phyloP scores from a whole-genome alignment of 2,329 filamentous ascomycete genomes.

The Colletotrichum sp. region DNA sequence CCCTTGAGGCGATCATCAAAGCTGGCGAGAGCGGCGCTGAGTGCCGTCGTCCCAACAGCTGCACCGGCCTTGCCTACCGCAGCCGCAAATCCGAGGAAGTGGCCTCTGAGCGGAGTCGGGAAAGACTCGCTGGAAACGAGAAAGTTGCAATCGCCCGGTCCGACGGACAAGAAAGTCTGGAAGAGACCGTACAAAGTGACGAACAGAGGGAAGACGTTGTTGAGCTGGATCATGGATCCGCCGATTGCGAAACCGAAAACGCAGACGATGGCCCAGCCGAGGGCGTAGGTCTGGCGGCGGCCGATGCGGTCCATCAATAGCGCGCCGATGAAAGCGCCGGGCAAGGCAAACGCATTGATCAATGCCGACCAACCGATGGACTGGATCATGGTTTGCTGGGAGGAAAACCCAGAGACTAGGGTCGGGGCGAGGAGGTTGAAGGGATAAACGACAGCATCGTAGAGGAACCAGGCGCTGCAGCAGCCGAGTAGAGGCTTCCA shows the following conservation, averaged over 20 bases:
- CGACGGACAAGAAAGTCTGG: conserved; percentile 52
- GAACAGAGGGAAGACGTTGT: conserved; percentile 52
- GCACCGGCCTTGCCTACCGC: conserved; percentile 57
- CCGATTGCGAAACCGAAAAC: conserved; percentile 56
- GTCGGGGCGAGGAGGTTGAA: conserved; percentile 26
- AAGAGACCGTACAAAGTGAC: conserved; percentile 57
- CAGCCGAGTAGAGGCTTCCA: conserved; percentile 58
- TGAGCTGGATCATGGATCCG: conserved; percentile 49
- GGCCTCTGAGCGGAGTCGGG: conserved; percentile 54
- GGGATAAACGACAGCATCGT: conserved; percentile 29
- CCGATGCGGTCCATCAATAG: conserved; percentile 27
- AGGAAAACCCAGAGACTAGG: conserved; percentile 25
- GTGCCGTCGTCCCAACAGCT: conserved; percentile 48
- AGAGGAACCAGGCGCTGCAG: conserved; percentile 39
- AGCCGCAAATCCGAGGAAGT: conserved; percentile 54
- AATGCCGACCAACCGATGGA: conserved; percentile 31
- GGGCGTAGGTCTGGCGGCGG: conserved; percentile 27
- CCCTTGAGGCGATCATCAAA: conserved; percentile 27
- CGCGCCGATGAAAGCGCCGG: conserved; percentile 28
- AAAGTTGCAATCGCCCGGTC: conserved; percentile 52
- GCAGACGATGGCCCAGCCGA: conserved; percentile 23
- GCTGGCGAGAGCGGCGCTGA: conserved; percentile 5
- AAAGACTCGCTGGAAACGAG: conserved; percentile 55
- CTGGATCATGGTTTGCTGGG: conserved; percentile 21
- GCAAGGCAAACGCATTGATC: conserved; percentile 29